A percentile compares a stretch with the other conserved stretches of the same genome.
phyloP scores from a whole-genome alignment of 768 basidiomycete species.

The Pleurotus tuoliensis region DNA sequence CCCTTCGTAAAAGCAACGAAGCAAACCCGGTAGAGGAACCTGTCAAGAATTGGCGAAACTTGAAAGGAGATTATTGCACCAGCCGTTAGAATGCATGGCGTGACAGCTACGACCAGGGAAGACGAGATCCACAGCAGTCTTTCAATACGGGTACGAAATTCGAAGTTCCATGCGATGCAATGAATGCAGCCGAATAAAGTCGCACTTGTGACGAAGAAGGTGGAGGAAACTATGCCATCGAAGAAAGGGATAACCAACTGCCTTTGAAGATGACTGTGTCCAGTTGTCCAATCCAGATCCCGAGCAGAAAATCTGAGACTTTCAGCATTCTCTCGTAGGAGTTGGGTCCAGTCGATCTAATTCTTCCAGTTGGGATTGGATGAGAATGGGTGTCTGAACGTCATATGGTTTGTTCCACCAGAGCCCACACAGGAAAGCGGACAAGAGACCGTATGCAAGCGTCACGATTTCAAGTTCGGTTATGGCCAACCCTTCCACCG shows the following conservation, averaged over 20 bases:
- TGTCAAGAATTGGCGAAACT: too few species aligned
- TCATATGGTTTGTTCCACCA: slow-evolving; percentile 40
- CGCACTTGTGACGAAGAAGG: neutral
- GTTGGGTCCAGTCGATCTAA: neutral
- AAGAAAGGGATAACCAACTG: neutral
- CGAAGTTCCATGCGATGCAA: slow-evolving; percentile 23
- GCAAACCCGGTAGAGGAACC: too few species aligned
- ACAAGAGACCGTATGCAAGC: slow-evolving; percentile 27
- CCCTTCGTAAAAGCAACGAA: too few species aligned
- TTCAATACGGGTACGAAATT: slow-evolving; percentile 18
- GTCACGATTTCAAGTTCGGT: slow-evolving; percentile 34
- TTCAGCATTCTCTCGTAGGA: neutral
- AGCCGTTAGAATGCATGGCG: neutral
- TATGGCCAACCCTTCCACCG: slow-evolving; percentile 18
- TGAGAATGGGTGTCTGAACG: slow-evolving; percentile 20
- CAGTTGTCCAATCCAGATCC: neutral
- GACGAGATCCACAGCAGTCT: slow-evolving; percentile 20
- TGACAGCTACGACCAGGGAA: slow-evolving; percentile 13
- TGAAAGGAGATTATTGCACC: too few species aligned
- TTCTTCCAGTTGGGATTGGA: neutral
- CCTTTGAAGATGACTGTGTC: neutral
- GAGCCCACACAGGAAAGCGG: slow-evolving; percentile 22
- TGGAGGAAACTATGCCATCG: neutral
- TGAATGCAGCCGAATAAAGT: slow-evolving; percentile 22
- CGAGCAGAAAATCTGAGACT: neutral